Base-by-base conservation (phyloP, 306 rosid genomes). In the Trichosanthes cucumerina region DNA sequence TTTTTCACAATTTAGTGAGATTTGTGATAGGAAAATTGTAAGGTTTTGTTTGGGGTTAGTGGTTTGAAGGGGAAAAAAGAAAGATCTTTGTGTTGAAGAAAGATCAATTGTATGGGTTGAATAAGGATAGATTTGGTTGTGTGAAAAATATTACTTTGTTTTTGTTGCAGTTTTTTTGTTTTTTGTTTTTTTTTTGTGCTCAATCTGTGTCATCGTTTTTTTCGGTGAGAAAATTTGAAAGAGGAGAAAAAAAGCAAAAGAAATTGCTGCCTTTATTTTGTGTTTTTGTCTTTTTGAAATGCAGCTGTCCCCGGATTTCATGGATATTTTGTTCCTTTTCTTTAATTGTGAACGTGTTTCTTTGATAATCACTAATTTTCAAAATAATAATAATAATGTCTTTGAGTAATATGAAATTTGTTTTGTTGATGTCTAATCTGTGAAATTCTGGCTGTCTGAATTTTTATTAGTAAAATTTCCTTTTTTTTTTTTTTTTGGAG, bases 81-180 rank as follows among this genome's bases (percentile, higher is more conserved):
- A 1, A 14, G 77, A 41, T 72, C 39, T 72, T 19, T 14, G 76
- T 43, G 76, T 43, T 46, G 57, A 71, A 71, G 24, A 71, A 21
- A 46, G 57, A 14, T 21, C 57, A 21, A 64, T 5, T 19, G 70
- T 33, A 8, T 9, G 31, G 75, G 39, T 9, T 44, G 36, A 71
- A 71, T 71, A 71, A 24, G 76, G 73, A 44, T 13, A 16, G 76
- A 46, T 71, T 47, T 71, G 56, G 76, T 8, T 71, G 76, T 46
- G 76, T 71, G 23, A 12, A 19, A 65, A 46, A 71, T 14, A 71
- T 71, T 44, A 24, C 9, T 71, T 43, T 23, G 49, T 39, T 72
- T 5, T 26, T 72, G 59, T 47, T 72, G 13, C 1, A 2, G 56
- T 44, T 65, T 34, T 39, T 8, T 23, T 57, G 0, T 16, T 16